Evolutionary conservation across 257 asterid species (phyloP).

Genomic region (Schizonepeta tenuifolia): DNA sequence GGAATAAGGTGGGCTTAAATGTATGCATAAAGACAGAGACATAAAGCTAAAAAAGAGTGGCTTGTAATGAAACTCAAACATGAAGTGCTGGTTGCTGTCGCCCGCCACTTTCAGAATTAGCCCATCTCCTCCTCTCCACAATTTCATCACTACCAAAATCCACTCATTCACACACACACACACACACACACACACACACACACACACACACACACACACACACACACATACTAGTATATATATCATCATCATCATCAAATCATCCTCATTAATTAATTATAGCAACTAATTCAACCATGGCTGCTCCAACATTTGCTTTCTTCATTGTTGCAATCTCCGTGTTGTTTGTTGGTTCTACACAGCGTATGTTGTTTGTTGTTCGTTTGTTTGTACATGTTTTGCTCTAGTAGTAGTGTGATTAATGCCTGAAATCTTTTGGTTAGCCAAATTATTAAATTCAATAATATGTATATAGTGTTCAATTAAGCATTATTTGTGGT

Average conservation of each 20-base stretch:
- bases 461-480: no score
- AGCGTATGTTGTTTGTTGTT: constrained; percentile 31
- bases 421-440: no score
- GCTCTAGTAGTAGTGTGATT: no score
- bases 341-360: constrained; percentile 16
- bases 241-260: neutral
- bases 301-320: constrained; percentile 35
- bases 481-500: no score
- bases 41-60: constrained; percentile 30
- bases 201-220: neutral
- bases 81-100: constrained; percentile 25
- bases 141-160: neutral
- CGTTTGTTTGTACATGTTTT: neutral
- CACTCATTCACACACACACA: neutral
- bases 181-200: neutral
- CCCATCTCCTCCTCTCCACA: neutral
- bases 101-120: neutral
- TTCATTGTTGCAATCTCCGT: constrained; percentile 32
- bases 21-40: constrained; percentile 27
- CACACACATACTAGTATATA: no score
- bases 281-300: constrained; percentile 31
- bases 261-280: neutral
- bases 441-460: no score
- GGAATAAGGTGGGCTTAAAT: neutral
- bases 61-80: constrained; percentile 12